Conservation (phyloP, 2,329 filamentous ascomycete genomes). For the Epichloe amarillans region DNA sequence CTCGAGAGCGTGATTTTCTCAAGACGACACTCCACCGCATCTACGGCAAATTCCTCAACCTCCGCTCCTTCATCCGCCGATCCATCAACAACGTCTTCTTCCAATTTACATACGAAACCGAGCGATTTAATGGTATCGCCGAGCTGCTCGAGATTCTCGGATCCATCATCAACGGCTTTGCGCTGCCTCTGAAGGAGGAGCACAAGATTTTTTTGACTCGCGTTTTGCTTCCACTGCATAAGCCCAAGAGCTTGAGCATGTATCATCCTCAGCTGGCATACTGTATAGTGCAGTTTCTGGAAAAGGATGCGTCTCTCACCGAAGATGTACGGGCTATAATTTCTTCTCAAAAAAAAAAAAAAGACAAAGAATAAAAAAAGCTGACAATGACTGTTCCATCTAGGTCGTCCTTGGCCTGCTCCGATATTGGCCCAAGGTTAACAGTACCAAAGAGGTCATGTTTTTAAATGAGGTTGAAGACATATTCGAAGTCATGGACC, state of each 20-base stretch:
- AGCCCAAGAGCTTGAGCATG: slow-evolving; percentile 99
- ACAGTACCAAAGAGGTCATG: slow-evolving; percentile 99
- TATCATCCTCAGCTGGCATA: slow-evolving; percentile 97
- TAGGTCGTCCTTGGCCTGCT: slow-evolving; percentile 90
- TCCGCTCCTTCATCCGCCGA: slow-evolving; percentile 90
- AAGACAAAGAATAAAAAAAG: neutral
- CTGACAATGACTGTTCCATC: neutral
- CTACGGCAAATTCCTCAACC: slow-evolving; percentile 96
- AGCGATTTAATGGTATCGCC: slow-evolving; percentile 95
- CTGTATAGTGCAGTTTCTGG: slow-evolving; percentile 96
- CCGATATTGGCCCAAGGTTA: slow-evolving; percentile 97
- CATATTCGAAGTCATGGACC: slow-evolving; percentile 99
- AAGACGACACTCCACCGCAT: slow-evolving; percentile 97
- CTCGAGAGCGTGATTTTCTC: slow-evolving; percentile 88
- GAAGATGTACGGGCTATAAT: slow-evolving; percentile 55
- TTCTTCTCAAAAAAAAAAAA: too few relatives aligned
- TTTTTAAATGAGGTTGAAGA: slow-evolving; percentile 98
- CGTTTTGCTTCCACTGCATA: slow-evolving; percentile 86
- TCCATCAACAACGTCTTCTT: slow-evolving; percentile 99
- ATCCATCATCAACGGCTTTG: slow-evolving; percentile 98
- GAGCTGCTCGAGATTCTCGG: slow-evolving; percentile 93
- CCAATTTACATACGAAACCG: slow-evolving; percentile 97
- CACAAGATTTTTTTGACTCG: slow-evolving; percentile 98
- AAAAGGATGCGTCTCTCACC: slow-evolving; percentile 92
- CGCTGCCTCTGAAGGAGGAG: slow-evolving; percentile 90